These are phyloP conservation scores for Leptodermis oblonga DNA, from an alignment of 257 asterid species.

Conservation along the genomic window DNA sequence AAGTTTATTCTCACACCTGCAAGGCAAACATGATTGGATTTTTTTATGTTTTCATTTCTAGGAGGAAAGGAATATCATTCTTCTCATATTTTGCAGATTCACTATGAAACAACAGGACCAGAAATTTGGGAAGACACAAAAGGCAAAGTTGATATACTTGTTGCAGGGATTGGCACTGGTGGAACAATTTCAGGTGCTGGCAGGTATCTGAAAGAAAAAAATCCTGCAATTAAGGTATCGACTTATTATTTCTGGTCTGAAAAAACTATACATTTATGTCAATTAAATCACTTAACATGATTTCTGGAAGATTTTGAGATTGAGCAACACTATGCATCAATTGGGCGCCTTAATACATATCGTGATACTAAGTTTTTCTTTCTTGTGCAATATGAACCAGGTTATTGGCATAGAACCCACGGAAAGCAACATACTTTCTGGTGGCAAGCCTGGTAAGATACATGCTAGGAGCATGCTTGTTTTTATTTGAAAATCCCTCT, in stretches of 20 bases:
- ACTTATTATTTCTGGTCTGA: background rate
- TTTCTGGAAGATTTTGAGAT: background rate
- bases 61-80: background rate
- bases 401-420: constrained; percentile 94
- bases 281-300: background rate
- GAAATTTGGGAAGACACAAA: constrained; percentile 99
- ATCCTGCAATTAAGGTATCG: constrained; percentile 73
- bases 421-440: constrained; percentile 87
- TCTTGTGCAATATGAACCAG: constrained; percentile 29
- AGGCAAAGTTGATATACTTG: constrained; percentile 91
- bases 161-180: constrained; percentile 99
- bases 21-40: background rate
- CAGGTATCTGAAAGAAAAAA: constrained; percentile 64
- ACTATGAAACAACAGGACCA: constrained; percentile 97
- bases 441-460: constrained; percentile 97
- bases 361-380: background rate
- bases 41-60: background rate
- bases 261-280: background rate
- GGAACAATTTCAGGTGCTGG: constrained; percentile 96
- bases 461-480: constrained; percentile 22
- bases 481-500: constrained; percentile 27
- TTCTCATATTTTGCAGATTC: constrained; percentile 50
- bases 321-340: too few relatives aligned
- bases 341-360: background rate
- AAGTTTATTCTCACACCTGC: background rate